These are phyloP conservation scores for Aspergillus haitiensis DNA, from an alignment of 495 filamentous ascomycete genomes.

Conservation along the genomic window DNA sequence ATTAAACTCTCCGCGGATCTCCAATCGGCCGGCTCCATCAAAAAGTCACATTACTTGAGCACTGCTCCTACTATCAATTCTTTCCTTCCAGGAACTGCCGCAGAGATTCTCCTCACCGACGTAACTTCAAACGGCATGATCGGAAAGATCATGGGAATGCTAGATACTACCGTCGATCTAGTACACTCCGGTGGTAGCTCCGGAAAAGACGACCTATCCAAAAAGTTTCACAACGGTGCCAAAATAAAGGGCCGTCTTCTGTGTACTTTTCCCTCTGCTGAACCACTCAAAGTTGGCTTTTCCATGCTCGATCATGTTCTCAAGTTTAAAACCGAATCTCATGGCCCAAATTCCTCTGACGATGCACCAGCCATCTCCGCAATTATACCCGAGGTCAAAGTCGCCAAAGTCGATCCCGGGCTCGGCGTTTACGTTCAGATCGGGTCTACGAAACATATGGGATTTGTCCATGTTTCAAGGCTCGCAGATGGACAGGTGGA, in stretches of 20 bases:
- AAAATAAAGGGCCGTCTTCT: conserved; percentile 86
- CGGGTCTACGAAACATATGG: conserved; percentile 68
- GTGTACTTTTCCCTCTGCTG: conserved; percentile 74
- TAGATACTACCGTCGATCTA: conserved; percentile 86
- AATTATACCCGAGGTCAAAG: conserved; percentile 70
- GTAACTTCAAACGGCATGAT: conserved; percentile 58
- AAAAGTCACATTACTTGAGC: conserved; percentile 64
- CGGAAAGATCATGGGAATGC: conserved; percentile 88
- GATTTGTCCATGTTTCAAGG: conserved; percentile 91
- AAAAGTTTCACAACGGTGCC: conserved; percentile 74
- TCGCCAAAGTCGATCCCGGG: conserved; percentile 72
- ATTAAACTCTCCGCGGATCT: conserved; percentile 82
- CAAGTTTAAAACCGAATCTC: conserved; percentile 56
- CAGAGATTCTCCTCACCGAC: conserved; percentile 81
- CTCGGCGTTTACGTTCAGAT: conserved; percentile 81
- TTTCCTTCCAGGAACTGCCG: conserved; percentile 86
- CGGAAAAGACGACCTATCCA: conserved; percentile 62
- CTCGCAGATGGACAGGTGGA: conserved; percentile 87
- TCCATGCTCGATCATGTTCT: conserved; percentile 83
- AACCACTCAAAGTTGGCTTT: conserved; percentile 78
- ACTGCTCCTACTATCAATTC: conserved; percentile 82
- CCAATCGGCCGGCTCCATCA: conserved; percentile 63
- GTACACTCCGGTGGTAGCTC: conserved; percentile 78
- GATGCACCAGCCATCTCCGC: conserved; percentile 69
- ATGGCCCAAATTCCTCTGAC: conserved; percentile 48